Evolutionary conservation across 2,329 filamentous ascomycete species (phyloP).

Genomic region (Madurella fahalii): DNA sequence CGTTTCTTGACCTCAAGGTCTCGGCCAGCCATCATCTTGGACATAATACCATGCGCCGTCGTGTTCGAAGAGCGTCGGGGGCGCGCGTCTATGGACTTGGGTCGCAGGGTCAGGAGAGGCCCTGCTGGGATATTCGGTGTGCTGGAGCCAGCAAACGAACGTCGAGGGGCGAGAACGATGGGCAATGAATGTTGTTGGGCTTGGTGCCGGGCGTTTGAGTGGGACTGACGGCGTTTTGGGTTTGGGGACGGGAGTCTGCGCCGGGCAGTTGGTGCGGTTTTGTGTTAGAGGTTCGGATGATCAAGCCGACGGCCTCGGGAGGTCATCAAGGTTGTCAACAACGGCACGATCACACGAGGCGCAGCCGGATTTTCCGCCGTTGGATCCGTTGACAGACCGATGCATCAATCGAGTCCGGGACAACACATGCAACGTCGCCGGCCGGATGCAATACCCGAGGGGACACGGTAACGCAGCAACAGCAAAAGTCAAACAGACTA

Average conservation of each 20-base stretch:
- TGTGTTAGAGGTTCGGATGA: not conserved
- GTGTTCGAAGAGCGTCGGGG: not conserved
- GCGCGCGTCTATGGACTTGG: no score
- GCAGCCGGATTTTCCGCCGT: not conserved
- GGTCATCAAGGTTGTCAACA: not conserved
- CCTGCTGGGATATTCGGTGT: no score
- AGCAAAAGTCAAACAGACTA: not conserved
- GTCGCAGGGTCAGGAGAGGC: no score
- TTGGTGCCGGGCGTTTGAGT: not conserved
- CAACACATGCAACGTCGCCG: not conserved
- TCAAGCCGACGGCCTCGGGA: not conserved
- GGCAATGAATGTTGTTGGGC: no score
- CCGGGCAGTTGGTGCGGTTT: no score
- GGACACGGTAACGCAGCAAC: not conserved
- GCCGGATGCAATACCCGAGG: not conserved
- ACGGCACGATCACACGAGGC: slow-evolving; percentile 1
- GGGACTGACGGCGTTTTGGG: not conserved
- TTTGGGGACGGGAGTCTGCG: not conserved
- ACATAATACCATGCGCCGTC: not conserved
- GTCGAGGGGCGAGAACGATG: no score
- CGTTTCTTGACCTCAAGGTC: slow-evolving; percentile 3
- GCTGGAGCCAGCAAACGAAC: no score
- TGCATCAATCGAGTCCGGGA: not conserved
- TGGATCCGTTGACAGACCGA: not conserved
- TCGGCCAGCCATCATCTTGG: slow-evolving; percentile 1